Evolutionary conservation across 805 yeast species (phyloP).

Genomic region (Saturnispora gosingensis): DNA sequence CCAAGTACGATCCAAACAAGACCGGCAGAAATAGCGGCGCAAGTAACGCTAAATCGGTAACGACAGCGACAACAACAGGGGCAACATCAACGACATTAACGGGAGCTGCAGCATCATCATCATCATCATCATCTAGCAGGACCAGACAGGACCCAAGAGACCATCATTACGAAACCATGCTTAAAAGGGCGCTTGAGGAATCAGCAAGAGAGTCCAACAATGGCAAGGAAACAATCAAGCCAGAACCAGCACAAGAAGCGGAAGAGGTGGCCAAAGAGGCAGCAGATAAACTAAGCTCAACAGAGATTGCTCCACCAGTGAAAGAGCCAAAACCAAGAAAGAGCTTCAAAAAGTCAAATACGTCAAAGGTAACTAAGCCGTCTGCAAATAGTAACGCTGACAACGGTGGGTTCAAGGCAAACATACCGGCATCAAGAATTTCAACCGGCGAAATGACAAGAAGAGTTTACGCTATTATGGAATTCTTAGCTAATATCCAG

Average conservation of each 20-base stretch:
- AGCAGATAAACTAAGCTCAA: background rate
- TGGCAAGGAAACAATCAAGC: slow-evolving; percentile 19
- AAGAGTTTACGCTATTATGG: slow-evolving; percentile 82
- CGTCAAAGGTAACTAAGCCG: background rate
- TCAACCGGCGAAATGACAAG: slow-evolving; percentile 77
- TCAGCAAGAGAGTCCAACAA: slow-evolving; percentile 39
- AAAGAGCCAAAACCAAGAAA: background rate
- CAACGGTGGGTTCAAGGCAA: slow-evolving; percentile 58
- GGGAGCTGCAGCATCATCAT: no score
- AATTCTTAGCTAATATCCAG: slow-evolving; percentile 83
- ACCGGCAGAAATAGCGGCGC: slow-evolving; percentile 4
- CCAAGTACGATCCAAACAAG: slow-evolving; percentile 36
- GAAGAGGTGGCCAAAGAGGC: background rate
- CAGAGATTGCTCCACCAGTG: background rate
- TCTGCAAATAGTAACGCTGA: slow-evolving; percentile 29
- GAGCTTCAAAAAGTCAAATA: background rate
- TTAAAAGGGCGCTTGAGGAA: slow-evolving; percentile 43
- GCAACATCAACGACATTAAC: background rate
- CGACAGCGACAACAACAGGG: background rate
- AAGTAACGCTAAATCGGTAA: background rate
- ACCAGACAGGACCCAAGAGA: slow-evolving; percentile 18
- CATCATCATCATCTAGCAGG: background rate
- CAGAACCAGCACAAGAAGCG: background rate
- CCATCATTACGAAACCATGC: slow-evolving; percentile 28
- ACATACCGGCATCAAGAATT: slow-evolving; percentile 68